Conservation (phyloP, 371 early-diverging fungal genomes). For the Nematocida parisii region DNA sequence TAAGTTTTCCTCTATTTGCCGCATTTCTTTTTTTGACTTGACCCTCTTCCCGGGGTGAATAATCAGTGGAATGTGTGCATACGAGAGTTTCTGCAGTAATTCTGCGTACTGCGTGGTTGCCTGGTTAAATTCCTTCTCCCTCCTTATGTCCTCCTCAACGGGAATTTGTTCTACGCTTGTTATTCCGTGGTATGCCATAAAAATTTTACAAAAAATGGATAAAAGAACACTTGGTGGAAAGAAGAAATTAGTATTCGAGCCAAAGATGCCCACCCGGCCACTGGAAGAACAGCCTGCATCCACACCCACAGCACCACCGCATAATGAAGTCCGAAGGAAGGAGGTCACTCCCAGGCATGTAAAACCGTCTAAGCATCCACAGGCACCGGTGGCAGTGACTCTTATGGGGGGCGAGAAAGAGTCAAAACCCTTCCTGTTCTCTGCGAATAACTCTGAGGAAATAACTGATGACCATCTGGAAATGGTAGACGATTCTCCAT, state of each 20-base stretch:
- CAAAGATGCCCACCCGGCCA: constrained; percentile 34
- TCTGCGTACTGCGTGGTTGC: background rate
- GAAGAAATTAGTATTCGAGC: constrained; percentile 43
- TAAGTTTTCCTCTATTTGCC: constrained; percentile 41
- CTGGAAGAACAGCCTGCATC: background rate
- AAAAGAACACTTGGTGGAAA: constrained; percentile 40
- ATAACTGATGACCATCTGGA: constrained; percentile 1
- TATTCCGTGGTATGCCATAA: constrained; percentile 34
- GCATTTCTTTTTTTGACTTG: constrained; percentile 50
- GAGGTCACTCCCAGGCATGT: background rate
- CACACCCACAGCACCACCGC: background rate
- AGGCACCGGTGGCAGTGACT: background rate
- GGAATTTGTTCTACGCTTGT: constrained; percentile 4
- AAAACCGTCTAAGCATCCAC: background rate
- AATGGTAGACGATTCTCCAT: background rate
- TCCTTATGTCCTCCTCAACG: constrained; percentile 27
- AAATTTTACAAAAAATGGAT: constrained; percentile 33
- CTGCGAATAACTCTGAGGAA: background rate
- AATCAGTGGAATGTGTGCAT: constrained; percentile 28
- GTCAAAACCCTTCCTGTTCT: background rate
- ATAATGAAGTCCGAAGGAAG: background rate
- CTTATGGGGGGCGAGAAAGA: constrained; percentile 10
- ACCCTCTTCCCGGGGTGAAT: constrained; percentile 52
- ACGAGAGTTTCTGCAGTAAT: background rate
- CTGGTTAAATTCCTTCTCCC: constrained; percentile 30